These are phyloP conservation scores for Takakia lepidozioides DNA, from an alignment of 225 moss, liverwort and hornwort species.

Conservation along the genomic window DNA sequence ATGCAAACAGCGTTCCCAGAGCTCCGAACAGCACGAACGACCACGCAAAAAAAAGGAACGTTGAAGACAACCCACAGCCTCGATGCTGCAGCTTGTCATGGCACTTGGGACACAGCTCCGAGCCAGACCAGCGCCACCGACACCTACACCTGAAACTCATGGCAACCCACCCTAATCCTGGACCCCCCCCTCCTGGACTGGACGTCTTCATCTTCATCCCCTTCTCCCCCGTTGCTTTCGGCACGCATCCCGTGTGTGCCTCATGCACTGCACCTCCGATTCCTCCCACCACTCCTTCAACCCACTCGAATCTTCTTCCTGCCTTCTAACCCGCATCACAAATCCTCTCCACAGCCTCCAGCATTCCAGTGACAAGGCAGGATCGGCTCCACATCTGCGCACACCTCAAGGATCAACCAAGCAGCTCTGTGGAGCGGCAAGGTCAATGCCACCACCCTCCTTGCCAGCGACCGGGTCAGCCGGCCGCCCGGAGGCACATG, in stretches of 20 bases:
- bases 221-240: not conserved
- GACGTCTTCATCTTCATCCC: slow-evolving; percentile 25
- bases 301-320: too few species aligned
- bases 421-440: too few species aligned
- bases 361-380: too few species aligned
- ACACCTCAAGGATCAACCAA: too few species aligned
- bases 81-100: slow-evolving; percentile 71
- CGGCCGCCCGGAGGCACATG: too few species aligned
- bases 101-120: slow-evolving; percentile 62
- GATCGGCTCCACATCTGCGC: too few species aligned
- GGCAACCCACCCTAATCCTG: slow-evolving; percentile 52
- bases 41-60: slow-evolving; percentile 48
- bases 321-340: too few species aligned
- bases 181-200: slow-evolving; percentile 21
- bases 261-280: too few species aligned
- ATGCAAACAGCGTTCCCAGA: slow-evolving; percentile 52
- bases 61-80: slow-evolving; percentile 60
- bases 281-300: too few species aligned
- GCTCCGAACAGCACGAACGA: slow-evolving; percentile 41
- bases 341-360: too few species aligned
- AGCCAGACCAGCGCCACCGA: slow-evolving; percentile 58
- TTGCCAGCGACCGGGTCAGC: too few species aligned
- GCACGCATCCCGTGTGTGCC: not conserved
- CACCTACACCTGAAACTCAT: slow-evolving; percentile 71
- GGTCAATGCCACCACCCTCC: too few species aligned